Percentiles rank a stretch among this genome's conserved stretches.
Evolutionary conservation across 2,329 filamentous ascomycete genomes (phyloP).

Genomic region (Colletotrichum sansevieriae): DNA sequence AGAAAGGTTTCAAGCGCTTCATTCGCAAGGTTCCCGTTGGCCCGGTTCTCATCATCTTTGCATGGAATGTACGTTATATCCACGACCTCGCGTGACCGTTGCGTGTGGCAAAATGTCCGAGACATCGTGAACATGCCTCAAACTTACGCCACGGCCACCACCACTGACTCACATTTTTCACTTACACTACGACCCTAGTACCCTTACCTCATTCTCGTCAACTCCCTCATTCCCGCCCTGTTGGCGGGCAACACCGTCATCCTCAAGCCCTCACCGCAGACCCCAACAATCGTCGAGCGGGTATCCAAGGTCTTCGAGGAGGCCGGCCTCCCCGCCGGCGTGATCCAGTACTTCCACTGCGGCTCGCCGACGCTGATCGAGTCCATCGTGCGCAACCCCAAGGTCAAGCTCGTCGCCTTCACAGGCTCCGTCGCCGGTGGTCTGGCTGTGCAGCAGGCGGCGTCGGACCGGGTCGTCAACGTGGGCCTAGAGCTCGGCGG

Average conservation of each 20-base stretch:
- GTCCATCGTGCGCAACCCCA: conserved; percentile 80
- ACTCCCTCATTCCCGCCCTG: conserved; percentile 92
- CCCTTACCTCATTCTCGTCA: conserved; percentile 92
- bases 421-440: conserved; percentile 93
- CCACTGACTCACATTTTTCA: background rate
- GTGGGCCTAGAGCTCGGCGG: conserved; percentile 94
- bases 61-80: conserved; percentile 84
- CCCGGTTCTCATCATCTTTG: conserved; percentile 89
- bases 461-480: conserved; percentile 84
- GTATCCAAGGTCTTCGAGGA: conserved; percentile 81
- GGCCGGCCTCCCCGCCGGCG: conserved; percentile 84
- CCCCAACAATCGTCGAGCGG: conserved; percentile 90
- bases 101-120: background rate
- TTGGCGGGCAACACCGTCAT: conserved; percentile 92
- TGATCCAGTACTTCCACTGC: conserved; percentile 93
- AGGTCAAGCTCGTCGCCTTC: conserved; percentile 88
- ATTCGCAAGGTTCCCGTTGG: conserved; percentile 91
- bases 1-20: conserved; percentile 91
- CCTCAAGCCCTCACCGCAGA: conserved; percentile 94
- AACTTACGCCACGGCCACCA: background rate
- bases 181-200: conserved; percentile 69
- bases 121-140: background rate
- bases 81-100: background rate
- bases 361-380: conserved; percentile 84
- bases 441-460: conserved; percentile 86